A percentile compares a stretch with the other conserved stretches of the same genome.
These are phyloP conservation scores for Epicoccum nigrum DNA, from an alignment of 2,329 filamentous ascomycete genomes.

Conservation along the genomic window DNA sequence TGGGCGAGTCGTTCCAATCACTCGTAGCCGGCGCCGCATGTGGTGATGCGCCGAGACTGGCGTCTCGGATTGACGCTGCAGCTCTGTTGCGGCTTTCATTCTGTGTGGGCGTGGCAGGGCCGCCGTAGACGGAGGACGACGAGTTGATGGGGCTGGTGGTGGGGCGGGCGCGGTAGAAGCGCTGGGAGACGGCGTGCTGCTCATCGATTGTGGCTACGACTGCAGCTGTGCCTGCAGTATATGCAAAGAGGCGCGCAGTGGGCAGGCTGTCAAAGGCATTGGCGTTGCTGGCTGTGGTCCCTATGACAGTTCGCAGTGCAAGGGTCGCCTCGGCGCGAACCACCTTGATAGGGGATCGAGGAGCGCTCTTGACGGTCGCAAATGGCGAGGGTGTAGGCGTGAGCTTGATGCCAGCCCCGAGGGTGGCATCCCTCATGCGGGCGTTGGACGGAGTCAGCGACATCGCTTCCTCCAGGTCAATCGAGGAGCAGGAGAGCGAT, in stretches of 20 bases:
- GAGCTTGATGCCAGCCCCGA: constrained; percentile 48
- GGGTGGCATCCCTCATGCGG: constrained; percentile 51
- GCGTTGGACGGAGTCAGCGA: constrained; percentile 49
- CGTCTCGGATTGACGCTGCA: constrained; percentile 60
- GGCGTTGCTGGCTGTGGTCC: constrained; percentile 83
- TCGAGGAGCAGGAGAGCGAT: constrained; percentile 33
- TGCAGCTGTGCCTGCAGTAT: constrained; percentile 91
- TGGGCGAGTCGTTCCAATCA: constrained; percentile 64
- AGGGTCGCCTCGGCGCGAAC: constrained; percentile 59
- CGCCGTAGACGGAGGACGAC: constrained; percentile 58
- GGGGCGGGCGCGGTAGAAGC: constrained; percentile 89
- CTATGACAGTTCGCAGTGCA: constrained; percentile 82
- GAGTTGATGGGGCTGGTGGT: constrained; percentile 70
- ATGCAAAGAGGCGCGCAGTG: constrained; percentile 75
- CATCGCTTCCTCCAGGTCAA: constrained; percentile 42
- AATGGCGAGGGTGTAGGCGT: constrained; percentile 75
- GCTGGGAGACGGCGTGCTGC: constrained; percentile 69
- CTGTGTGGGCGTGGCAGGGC: constrained; percentile 61
- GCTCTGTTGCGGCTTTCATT: constrained; percentile 63
- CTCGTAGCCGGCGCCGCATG: constrained; percentile 54
- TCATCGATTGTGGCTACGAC: constrained; percentile 82
- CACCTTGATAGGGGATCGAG: constrained; percentile 66
- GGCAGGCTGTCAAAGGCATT: constrained; percentile 85
- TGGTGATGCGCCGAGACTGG: constrained; percentile 50
- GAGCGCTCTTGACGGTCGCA: constrained; percentile 62